Base-by-base conservation (phyloP, 1,139 yeast genomes). In the Saccharomyces hybrid region DNA sequence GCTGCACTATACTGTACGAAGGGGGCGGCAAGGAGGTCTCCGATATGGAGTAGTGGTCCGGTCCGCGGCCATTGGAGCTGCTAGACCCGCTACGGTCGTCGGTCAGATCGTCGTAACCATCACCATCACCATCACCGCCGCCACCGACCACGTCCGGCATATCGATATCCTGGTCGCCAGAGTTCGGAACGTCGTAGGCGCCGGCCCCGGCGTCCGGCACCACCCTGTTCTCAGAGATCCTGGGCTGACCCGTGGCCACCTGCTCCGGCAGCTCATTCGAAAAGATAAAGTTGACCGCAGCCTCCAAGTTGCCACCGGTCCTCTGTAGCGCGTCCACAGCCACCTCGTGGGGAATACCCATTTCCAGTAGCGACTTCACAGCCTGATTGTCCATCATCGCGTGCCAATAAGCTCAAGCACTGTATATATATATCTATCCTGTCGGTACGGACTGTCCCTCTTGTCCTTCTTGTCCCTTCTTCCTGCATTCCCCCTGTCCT, bases 291-390 rank as follows among this genome's bases (percentile, higher is more conserved):
- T 64, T 65, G 14, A 64, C 65, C 20, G 70, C 68, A 13, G 61
- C 65, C 49, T 65, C 69, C 26, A 66, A 27, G 49, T 66, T 57
- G 11, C 67, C 67, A 32, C 61, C 56, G 0, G 62, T 54, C 38
- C 56, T 57, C 27, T 55, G 48, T 49, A 67, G 54, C 23, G 70
- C 69, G 41, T 59, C 60, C 31, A 56, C 49, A 3, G 70, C 70
- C 13, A 63, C 64, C 3, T 62, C 67, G 16, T 53, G 51, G 23
- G 64, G 57, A 11, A 67, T 66, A 5, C 70, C 70, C 69, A 67
- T 65, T 52, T 65, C 69, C 49, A 63, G 46, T 25, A 67, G 49
- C 29, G 65, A 55, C 34, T 55, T 46, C 14, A 60, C 47, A 16
- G 47, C 41, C 28, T 34, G 44, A 4, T 38, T 38, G 13, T 32